Conservation (phyloP, 176 grass and related monocot species). For the Avena insularis region DNA sequence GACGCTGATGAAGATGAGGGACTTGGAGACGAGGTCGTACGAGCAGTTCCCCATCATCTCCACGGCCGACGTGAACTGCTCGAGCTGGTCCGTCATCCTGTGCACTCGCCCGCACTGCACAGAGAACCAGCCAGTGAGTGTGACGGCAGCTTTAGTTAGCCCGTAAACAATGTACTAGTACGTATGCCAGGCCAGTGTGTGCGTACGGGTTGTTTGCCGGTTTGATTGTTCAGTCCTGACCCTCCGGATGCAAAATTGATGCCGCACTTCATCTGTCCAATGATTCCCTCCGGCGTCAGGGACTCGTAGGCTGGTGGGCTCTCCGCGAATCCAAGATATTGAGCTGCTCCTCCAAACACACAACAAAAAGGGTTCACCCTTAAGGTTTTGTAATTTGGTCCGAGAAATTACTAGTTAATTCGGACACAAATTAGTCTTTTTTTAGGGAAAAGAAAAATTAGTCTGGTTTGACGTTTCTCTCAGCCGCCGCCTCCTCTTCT, state of each 20-base stretch:
- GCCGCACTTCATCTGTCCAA: slow-evolving; percentile 54
- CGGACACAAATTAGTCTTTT: no score
- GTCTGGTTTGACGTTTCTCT: no score
- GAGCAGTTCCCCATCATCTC: slow-evolving; percentile 7
- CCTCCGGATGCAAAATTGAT: slow-evolving; percentile 90
- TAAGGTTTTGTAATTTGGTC: background rate
- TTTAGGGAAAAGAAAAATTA: no score
- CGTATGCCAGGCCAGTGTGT: no score
- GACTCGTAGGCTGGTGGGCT: slow-evolving; percentile 78
- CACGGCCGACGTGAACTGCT: slow-evolving; percentile 37
- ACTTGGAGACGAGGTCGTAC: slow-evolving; percentile 44
- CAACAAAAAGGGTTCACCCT: background rate
- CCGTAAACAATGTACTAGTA: no score
- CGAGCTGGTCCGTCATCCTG: slow-evolving; percentile 41
- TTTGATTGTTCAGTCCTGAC: slow-evolving; percentile 60
- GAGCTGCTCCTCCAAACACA: slow-evolving; percentile 35
- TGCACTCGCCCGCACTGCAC: background rate
- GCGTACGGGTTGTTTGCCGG: slow-evolving; percentile 24
- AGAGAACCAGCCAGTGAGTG: background rate
- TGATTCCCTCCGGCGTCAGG: slow-evolving; percentile 34
- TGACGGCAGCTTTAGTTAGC: background rate
- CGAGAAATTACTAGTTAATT: no score
- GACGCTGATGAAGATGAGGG: slow-evolving; percentile 61
- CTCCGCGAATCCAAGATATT: slow-evolving; percentile 60
- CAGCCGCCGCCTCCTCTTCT: no score